These are phyloP conservation scores for Bryum argenteum DNA, from an alignment of 225 moss, liverwort and hornwort species.

Conservation along the genomic window DNA sequence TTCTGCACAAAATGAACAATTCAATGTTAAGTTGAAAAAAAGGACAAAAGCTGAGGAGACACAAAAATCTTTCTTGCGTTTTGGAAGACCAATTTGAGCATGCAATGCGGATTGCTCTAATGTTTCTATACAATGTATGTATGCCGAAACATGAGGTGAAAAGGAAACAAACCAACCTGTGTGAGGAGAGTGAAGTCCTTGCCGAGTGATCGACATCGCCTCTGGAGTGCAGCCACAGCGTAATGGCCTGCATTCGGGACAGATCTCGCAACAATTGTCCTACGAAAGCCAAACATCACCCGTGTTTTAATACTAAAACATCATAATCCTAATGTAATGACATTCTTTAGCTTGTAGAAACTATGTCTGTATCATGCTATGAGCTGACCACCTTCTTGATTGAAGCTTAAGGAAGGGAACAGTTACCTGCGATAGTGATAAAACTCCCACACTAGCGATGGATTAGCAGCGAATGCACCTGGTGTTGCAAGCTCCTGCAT, in stretches of 20 bases:
- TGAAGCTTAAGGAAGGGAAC: slow-evolving; percentile 8
- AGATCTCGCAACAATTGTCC: slow-evolving; percentile 69
- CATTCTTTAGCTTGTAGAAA: too few relatives aligned
- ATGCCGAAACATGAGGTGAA: not conserved
- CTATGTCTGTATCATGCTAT: too few relatives aligned
- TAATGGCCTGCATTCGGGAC: slow-evolving; percentile 76
- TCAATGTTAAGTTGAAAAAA: too few relatives aligned
- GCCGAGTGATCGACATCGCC: slow-evolving; percentile 58
- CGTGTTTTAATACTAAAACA: slow-evolving; percentile 14
- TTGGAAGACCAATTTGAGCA: not conserved
- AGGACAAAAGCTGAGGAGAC: too few relatives aligned
- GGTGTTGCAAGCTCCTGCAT: slow-evolving; percentile 88
- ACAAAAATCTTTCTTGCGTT: not conserved
- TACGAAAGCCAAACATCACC: slow-evolving; percentile 33
- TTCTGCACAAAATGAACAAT: slow-evolving; percentile 44
- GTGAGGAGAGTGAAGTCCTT: slow-evolving; percentile 77
- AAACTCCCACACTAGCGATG: slow-evolving; percentile 95
- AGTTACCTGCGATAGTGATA: slow-evolving; percentile 88
- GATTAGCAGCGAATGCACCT: slow-evolving; percentile 75
- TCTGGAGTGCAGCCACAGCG: slow-evolving; percentile 72
- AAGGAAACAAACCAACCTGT: slow-evolving; percentile 64
- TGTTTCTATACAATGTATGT: too few relatives aligned
- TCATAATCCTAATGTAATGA: too few relatives aligned
- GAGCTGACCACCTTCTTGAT: too few relatives aligned
- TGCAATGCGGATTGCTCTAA: too few relatives aligned